phyloP scores from a whole-genome alignment of 495 filamentous ascomycete species.

The Talaromyces nanjingensis region DNA sequence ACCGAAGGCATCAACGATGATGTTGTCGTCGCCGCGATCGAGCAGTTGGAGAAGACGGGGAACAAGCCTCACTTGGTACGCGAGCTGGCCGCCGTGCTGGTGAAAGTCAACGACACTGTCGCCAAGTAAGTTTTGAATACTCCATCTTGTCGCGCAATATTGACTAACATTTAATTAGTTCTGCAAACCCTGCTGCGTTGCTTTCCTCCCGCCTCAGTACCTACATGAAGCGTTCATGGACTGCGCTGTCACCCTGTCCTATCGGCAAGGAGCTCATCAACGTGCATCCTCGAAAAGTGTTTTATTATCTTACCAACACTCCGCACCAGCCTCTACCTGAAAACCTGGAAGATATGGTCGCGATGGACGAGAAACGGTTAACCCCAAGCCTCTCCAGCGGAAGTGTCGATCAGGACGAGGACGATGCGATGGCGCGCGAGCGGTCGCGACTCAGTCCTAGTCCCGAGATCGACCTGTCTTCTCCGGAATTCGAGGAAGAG shows the following conservation, averaged over 20 bases:
- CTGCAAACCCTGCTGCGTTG: constrained; percentile 89
- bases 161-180: constrained; percentile 46
- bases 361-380: constrained; percentile 47
- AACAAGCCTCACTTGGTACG: constrained; percentile 93
- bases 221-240: constrained; percentile 87
- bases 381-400: constrained; percentile 82
- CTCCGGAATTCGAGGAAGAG: constrained; percentile 76
- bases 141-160: background rate
- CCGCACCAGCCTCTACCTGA: constrained; percentile 79
- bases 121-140: constrained; percentile 61
- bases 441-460: constrained; percentile 77
- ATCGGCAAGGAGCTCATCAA: constrained; percentile 87
- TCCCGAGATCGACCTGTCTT: constrained; percentile 87
- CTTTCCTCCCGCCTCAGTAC: constrained; percentile 85
- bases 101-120: constrained; percentile 70
- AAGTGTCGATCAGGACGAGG: constrained; percentile 49
- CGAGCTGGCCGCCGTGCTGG: constrained; percentile 78
- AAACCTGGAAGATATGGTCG: constrained; percentile 47
- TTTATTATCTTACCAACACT: constrained; percentile 85
- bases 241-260: constrained; percentile 72
- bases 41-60: constrained; percentile 84
- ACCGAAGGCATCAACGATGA: constrained; percentile 88
- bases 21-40: constrained; percentile 85
- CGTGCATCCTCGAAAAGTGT: constrained; percentile 88
- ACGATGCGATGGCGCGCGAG: constrained; percentile 62